These are phyloP conservation scores for Citrus australasica DNA, from an alignment of 345 rosid genomes.

Conservation along the genomic window DNA sequence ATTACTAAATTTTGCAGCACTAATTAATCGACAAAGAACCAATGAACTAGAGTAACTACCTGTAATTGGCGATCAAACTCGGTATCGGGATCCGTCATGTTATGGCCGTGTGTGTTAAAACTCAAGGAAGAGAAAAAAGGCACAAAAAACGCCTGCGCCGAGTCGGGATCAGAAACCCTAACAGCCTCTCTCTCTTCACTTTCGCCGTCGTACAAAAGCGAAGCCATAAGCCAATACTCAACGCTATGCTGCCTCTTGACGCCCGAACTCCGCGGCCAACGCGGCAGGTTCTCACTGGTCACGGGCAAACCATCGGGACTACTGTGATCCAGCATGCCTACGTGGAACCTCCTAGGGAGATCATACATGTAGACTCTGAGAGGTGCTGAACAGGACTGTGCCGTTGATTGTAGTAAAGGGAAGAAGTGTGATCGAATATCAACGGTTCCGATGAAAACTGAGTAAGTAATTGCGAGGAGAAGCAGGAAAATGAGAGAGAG, in stretches of 20 bases:
- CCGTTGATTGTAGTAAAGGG: slow-evolving; percentile 40
- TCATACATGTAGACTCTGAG: slow-evolving; percentile 89
- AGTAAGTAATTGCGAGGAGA: slow-evolving; percentile 46
- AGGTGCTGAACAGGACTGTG: slow-evolving; percentile 30
- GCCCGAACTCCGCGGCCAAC: slow-evolving; percentile 67
- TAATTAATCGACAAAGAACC: neutral
- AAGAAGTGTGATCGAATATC: slow-evolving; percentile 64
- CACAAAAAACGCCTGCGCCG: slow-evolving; percentile 81
- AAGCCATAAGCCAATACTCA: slow-evolving; percentile 97
- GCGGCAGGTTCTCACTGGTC: slow-evolving; percentile 56
- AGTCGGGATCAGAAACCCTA: slow-evolving; percentile 91
- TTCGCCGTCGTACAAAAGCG: slow-evolving; percentile 52
- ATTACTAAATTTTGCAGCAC: neutral
- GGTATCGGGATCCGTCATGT: slow-evolving; percentile 94
- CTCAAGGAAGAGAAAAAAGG: slow-evolving; percentile 95
- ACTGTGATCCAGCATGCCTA: slow-evolving; percentile 65
- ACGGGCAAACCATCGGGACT: slow-evolving; percentile 45
- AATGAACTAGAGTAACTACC: slow-evolving; percentile 36
- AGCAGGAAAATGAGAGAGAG: slow-evolving; percentile 30
- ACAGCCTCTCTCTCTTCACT: slow-evolving; percentile 54
- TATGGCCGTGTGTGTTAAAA: slow-evolving; percentile 81
- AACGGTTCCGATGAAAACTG: slow-evolving; percentile 48
- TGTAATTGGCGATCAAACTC: slow-evolving; percentile 81
- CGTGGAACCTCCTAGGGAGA: slow-evolving; percentile 77
- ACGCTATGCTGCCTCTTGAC: slow-evolving; percentile 78